Evolutionary conservation across 768 basidiomycete genomes (phyloP).

Genomic region (Leccinum incarnatum): DNA sequence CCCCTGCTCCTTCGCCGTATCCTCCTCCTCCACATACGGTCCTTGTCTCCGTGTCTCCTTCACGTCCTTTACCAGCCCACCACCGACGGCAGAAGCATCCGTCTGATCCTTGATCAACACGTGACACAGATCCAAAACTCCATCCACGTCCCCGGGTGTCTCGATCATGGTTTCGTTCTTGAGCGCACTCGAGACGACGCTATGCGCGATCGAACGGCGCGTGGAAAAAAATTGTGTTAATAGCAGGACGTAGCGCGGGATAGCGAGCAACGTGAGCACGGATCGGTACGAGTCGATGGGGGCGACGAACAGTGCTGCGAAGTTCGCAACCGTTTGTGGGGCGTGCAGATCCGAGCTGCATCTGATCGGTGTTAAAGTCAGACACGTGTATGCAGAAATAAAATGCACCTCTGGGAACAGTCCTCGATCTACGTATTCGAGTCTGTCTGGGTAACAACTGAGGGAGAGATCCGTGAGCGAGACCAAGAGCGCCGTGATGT

Average conservation of each 20-base stretch:
- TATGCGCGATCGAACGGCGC: conserved; percentile 89
- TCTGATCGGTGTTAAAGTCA: neutral
- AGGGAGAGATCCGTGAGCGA: conserved; percentile 87
- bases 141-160: conserved; percentile 89
- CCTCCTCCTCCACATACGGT: conserved; percentile 73
- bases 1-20: conserved; percentile 97
- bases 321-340: conserved; percentile 81
- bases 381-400: conserved; percentile 33
- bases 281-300: conserved; percentile 97
- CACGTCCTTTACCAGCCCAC: conserved; percentile 23
- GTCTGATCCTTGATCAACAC: conserved; percentile 88
- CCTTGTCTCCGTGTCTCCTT: conserved; percentile 56
- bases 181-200: conserved; percentile 88
- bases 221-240: conserved; percentile 85
- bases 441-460: conserved; percentile 94
- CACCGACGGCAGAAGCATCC: conserved; percentile 37
- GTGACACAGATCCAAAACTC: conserved; percentile 87
- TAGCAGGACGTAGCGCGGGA: conserved; percentile 84
- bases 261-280: conserved; percentile 93
- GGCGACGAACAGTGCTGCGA: conserved; percentile 87
- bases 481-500: conserved; percentile 93
- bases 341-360: conserved; percentile 83
- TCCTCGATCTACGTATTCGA: conserved; percentile 84
- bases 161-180: conserved; percentile 98
- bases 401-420: conserved; percentile 56